A percentile compares a stretch with the other conserved stretches of the same genome.
These are phyloP conservation scores for Lepiota brunneoincarnata DNA, from an alignment of 768 basidiomycete genomes.

Conservation along the genomic window DNA sequence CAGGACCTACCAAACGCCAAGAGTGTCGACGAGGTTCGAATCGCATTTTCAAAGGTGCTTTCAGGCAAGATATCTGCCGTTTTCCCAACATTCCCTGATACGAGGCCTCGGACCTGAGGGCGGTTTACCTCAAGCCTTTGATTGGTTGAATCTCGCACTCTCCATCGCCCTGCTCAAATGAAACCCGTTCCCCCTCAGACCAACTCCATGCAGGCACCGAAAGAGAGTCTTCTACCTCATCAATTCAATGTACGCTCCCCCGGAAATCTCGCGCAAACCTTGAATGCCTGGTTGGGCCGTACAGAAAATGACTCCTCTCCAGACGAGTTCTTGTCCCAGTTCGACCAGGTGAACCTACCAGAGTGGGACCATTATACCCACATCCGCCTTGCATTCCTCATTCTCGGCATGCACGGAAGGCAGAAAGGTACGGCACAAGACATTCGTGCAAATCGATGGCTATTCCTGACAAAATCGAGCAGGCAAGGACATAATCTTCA, in stretches of 20 bases:
- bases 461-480: neutral
- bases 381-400: constrained; percentile 40
- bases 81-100: constrained; percentile 23
- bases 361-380: constrained; percentile 50
- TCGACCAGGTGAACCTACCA: constrained; percentile 30
- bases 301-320: constrained; percentile 25
- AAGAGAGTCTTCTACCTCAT: neutral
- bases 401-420: constrained; percentile 37
- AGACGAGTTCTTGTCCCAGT: constrained; percentile 32
- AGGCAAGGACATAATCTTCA: constrained; percentile 45
- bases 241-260: constrained; percentile 17
- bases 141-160: constrained; percentile 34
- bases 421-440: constrained; percentile 32
- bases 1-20: constrained; percentile 54
- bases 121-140: constrained; percentile 36
- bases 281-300: constrained; percentile 35
- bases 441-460: neutral
- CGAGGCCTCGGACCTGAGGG: constrained; percentile 14
- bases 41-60: constrained; percentile 27
- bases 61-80: constrained; percentile 26
- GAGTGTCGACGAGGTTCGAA: constrained; percentile 44
- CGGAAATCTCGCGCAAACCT: constrained; percentile 27
- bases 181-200: neutral
- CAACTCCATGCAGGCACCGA: neutral
- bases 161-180: constrained; percentile 20